Percentiles rank a stretch among this genome's conserved stretches.
Conservation (phyloP, 805 yeast genomes). For the Candida corydali region DNA sequence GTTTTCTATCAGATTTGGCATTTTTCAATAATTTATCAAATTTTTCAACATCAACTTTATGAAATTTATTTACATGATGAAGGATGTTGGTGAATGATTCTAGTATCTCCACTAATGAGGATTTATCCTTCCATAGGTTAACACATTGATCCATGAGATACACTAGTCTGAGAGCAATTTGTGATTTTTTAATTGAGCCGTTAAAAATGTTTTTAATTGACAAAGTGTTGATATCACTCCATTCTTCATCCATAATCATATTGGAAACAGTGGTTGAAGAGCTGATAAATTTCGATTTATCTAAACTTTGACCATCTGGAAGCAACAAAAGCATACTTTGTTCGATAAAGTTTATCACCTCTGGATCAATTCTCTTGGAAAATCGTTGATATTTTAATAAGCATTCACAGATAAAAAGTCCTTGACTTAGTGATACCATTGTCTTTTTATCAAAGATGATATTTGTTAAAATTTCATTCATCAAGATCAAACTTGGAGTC, state of each 20-base stretch:
- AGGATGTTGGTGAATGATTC: slow-evolving; percentile 44
- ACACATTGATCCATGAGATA: slow-evolving; percentile 27
- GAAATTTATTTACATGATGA: slow-evolving; percentile 24
- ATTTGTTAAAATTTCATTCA: slow-evolving; percentile 57
- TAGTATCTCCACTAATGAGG: slow-evolving; percentile 58
- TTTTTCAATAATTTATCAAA: slow-evolving; percentile 43
- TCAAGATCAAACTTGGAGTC: slow-evolving; percentile 73
- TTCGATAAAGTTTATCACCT: slow-evolving; percentile 57
- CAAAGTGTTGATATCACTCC: slow-evolving; percentile 6
- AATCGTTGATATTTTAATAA: slow-evolving; percentile 70
- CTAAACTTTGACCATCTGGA: slow-evolving; percentile 29
- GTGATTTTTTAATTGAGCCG: slow-evolving; percentile 16
- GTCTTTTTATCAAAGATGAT: slow-evolving; percentile 10
- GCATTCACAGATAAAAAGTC: slow-evolving; percentile 62
- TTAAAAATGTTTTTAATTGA: slow-evolving; percentile 10
- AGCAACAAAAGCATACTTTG: slow-evolving; percentile 44
- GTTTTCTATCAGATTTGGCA: slow-evolving; percentile 33
- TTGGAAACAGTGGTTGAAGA: slow-evolving; percentile 9
- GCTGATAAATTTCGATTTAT: slow-evolving; percentile 1
- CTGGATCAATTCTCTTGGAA: slow-evolving; percentile 82
- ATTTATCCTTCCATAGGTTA: slow-evolving; percentile 56
- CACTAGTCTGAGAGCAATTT: slow-evolving; percentile 30
- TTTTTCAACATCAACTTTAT: neutral
- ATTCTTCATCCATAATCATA: slow-evolving; percentile 12
- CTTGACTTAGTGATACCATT: slow-evolving; percentile 41